These are phyloP conservation scores for Monosporascus sp. DNA, from an alignment of 2,329 filamentous ascomycete genomes.

Conservation along the genomic window DNA sequence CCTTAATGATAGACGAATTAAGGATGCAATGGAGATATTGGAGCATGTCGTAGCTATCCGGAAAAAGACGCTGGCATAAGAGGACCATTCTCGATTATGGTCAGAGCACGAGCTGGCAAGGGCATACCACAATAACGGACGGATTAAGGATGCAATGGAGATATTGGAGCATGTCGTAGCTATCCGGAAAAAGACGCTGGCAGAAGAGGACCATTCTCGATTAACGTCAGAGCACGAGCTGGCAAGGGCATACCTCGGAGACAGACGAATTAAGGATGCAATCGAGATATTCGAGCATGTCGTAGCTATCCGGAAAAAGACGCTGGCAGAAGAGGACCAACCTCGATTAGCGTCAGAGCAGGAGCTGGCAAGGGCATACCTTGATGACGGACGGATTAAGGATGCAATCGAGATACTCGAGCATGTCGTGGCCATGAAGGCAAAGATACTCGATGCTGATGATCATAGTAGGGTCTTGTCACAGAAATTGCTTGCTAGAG, in stretches of 20 bases:
- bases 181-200: not conserved
- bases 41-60: constrained; percentile 2
- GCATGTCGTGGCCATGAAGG: not conserved
- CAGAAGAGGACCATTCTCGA: not conserved
- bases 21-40: not conserved
- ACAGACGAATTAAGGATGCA: not conserved
- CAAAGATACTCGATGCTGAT: not conserved
- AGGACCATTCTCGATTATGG: not conserved
- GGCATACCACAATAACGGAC: too few relatives aligned
- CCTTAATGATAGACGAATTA: too few relatives aligned
- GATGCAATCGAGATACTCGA: too few relatives aligned
- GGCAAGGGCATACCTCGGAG: too few relatives aligned
- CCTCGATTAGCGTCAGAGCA: not conserved
- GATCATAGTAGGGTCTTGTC: not conserved
- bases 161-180: constrained; percentile 6
- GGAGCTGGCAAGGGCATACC: too few relatives aligned
- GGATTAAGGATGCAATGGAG: not conserved
- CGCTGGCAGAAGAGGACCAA: not conserved
- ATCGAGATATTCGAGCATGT: constrained; percentile 4
- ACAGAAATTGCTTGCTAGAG: not conserved
- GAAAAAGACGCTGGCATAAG: not conserved
- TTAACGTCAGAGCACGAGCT: not conserved
- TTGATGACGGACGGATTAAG: too few relatives aligned
- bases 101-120: not conserved
- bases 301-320: not conserved